Evolutionary conservation across 2,329 filamentous ascomycete species (phyloP).

Genomic region (Colletotrichum gigasporum): DNA sequence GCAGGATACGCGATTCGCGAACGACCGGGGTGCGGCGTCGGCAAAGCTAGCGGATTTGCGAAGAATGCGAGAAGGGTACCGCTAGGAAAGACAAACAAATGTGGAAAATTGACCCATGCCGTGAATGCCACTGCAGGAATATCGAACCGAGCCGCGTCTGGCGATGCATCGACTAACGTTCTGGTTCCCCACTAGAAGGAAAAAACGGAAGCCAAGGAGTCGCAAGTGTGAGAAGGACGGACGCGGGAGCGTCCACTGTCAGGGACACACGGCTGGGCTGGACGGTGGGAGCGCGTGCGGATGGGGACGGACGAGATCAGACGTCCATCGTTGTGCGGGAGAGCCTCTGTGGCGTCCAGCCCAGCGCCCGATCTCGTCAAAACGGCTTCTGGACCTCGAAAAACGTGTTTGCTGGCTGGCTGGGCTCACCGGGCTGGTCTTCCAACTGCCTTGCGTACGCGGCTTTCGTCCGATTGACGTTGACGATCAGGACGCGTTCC

Average conservation of each 20-base stretch:
- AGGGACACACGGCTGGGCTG: too few species aligned
- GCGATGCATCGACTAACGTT: neutral
- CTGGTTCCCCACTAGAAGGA: neutral
- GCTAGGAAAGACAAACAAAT: neutral
- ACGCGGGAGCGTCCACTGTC: neutral
- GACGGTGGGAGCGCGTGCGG: neutral
- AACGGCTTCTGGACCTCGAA: too few species aligned
- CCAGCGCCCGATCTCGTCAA: too few species aligned
- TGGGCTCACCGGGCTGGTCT: neutral
- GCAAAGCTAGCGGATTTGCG: neutral
- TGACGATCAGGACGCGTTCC: slow-evolving; percentile 4
- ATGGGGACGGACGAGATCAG: neutral
- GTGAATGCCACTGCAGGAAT: neutral
- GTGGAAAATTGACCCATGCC: neutral
- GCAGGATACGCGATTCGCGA: slow-evolving; percentile 22
- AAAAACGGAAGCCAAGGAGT: neutral
- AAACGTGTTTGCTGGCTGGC: too few species aligned
- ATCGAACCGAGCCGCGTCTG: slow-evolving; percentile 2
- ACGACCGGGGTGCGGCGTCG: slow-evolving; percentile 26
- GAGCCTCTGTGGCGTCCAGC: slow-evolving; percentile 13
- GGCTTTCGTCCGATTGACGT: slow-evolving; percentile 14
- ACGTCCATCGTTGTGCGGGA: neutral
- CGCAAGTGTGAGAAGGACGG: neutral
- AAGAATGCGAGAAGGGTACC: too few species aligned
- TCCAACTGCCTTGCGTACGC: neutral